phyloP scores from a whole-genome alignment of 2,329 filamentous ascomycete species.

The Aspergillus ochraceus region DNA sequence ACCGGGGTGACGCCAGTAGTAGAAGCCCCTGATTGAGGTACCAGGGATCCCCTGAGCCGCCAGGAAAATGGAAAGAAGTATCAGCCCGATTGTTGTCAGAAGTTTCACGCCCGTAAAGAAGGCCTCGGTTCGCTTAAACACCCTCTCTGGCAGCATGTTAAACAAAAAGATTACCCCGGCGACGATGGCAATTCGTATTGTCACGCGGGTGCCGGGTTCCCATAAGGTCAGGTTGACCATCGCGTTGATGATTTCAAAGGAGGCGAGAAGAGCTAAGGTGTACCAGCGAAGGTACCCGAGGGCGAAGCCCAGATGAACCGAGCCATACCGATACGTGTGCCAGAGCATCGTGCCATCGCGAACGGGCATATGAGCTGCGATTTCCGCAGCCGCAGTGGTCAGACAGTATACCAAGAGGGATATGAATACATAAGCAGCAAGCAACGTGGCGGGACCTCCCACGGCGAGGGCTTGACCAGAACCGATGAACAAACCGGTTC shows the following conservation, averaged over 20 bases:
- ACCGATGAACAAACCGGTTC: slow-evolving; percentile 57
- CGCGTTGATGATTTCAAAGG: slow-evolving; percentile 65
- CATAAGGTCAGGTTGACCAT: slow-evolving; percentile 64
- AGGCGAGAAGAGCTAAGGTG: slow-evolving; percentile 45
- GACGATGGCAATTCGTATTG: slow-evolving; percentile 52
- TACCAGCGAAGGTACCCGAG: slow-evolving; percentile 49
- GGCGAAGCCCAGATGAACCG: slow-evolving; percentile 39
- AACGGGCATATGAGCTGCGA: slow-evolving; percentile 38
- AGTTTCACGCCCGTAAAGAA: slow-evolving; percentile 53
- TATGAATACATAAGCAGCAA: slow-evolving; percentile 53
- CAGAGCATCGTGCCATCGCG: slow-evolving; percentile 41
- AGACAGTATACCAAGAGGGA: slow-evolving; percentile 49
- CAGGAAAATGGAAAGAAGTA: slow-evolving; percentile 52
- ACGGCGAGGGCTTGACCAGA: slow-evolving; percentile 54
- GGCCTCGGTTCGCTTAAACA: slow-evolving; percentile 51
- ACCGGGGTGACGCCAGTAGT: slow-evolving; percentile 51
- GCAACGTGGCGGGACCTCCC: slow-evolving; percentile 53
- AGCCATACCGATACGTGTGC: slow-evolving; percentile 42
- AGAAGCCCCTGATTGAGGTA: slow-evolving; percentile 50
- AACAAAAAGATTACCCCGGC: slow-evolving; percentile 57
- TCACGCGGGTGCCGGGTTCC: slow-evolving; percentile 42
- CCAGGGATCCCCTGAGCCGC: slow-evolving; percentile 53
- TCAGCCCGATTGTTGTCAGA: slow-evolving; percentile 49
- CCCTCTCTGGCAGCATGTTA: slow-evolving; percentile 49
- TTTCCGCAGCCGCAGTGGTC: slow-evolving; percentile 46